These are phyloP conservation scores for Phytophthora foliorum DNA, from an alignment of 352 stramenopile genomes.

Conservation along the genomic window DNA sequence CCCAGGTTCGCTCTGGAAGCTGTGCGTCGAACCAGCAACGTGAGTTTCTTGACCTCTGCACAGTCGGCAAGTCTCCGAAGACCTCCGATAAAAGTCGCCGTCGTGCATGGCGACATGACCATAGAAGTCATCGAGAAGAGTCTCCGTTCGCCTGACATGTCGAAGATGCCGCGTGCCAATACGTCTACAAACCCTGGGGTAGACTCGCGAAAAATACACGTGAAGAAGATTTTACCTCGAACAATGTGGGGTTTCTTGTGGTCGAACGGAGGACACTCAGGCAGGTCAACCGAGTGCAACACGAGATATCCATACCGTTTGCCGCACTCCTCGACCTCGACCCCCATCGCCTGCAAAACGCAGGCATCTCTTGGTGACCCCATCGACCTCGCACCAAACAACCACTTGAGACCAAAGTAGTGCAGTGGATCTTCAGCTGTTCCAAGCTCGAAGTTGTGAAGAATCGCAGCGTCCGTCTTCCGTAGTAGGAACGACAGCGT, in stretches of 20 bases:
- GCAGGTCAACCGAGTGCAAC: slow-evolving; percentile 40
- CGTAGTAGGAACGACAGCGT: slow-evolving; percentile 30
- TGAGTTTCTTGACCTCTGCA: slow-evolving; percentile 46
- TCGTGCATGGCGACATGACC: slow-evolving; percentile 25
- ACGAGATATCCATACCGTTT: slow-evolving; percentile 40
- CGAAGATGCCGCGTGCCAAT: slow-evolving; percentile 37
- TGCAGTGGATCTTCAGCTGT: slow-evolving; percentile 35
- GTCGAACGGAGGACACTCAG: slow-evolving; percentile 35
- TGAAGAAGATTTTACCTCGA: slow-evolving; percentile 32
- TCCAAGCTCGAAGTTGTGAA: slow-evolving; percentile 35
- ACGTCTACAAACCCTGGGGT: slow-evolving; percentile 37
- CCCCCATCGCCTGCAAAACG: slow-evolving; percentile 37
- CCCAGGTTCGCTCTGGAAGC: neutral
- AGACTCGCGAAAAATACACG: slow-evolving; percentile 36
- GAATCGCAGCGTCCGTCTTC: slow-evolving; percentile 39
- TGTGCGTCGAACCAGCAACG: slow-evolving; percentile 25
- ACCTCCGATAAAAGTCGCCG: slow-evolving; percentile 19
- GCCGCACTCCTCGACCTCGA: slow-evolving; percentile 28
- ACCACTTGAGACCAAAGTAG: slow-evolving; percentile 52
- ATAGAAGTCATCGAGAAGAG: slow-evolving; percentile 24
- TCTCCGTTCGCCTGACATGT: slow-evolving; percentile 32
- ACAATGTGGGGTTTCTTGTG: slow-evolving; percentile 18
- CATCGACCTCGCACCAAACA: slow-evolving; percentile 21
- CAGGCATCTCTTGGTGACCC: slow-evolving; percentile 30
- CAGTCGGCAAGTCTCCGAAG: slow-evolving; percentile 37